Base-by-base conservation (phyloP, 495 filamentous ascomycete genomes). In the Tuber indicum region DNA sequence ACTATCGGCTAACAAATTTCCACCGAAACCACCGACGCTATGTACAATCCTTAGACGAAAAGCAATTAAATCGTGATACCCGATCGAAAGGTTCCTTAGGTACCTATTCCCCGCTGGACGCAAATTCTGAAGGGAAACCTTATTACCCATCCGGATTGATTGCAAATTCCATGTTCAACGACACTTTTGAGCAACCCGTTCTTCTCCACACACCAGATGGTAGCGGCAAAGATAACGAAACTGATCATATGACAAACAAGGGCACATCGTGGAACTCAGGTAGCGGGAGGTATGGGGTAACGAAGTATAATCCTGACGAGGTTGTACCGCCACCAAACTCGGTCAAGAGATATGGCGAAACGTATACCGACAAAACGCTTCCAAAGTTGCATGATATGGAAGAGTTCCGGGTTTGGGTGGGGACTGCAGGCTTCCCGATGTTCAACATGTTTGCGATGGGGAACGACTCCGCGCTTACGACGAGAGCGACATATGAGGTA, bases 11-110 rank as follows among this genome's bases (percentile, higher is more conserved):
- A 45, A 94, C 93, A 47, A 96, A 99, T 84, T 97, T 99, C 86
- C 98, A 98, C 86, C 96, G 98, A 84, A 99, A 99, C 85, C 95
- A 99, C 84, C 91, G 95, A 75, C 91, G 94, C 84, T 99, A 98
- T 79, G 94, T 97, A 62, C 91, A 92, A 79, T 97, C 93, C 3
- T 89, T 96, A 79, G 91, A 94, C 82, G 87, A 90, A 73, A 88
- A 93, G 78, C 95, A 99, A 84, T 85, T 99, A 44, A 89, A 91
- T 72, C 95, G 93, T 73, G 87, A 91, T n/a, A 88, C 89, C 23
- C 87, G 92, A 45, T 85, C 86, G 39, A 88, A 88, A 75, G 70
- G 74, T 43, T 87, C 87, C 16, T 91, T 97, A 79, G 85, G 89
- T 73, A 85, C 88, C 71, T 99, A 96, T 85, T 88, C 91, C 45